Base-by-base conservation (phyloP, 2,329 filamentous ascomycete species). In the Nemania bipapillata region DNA sequence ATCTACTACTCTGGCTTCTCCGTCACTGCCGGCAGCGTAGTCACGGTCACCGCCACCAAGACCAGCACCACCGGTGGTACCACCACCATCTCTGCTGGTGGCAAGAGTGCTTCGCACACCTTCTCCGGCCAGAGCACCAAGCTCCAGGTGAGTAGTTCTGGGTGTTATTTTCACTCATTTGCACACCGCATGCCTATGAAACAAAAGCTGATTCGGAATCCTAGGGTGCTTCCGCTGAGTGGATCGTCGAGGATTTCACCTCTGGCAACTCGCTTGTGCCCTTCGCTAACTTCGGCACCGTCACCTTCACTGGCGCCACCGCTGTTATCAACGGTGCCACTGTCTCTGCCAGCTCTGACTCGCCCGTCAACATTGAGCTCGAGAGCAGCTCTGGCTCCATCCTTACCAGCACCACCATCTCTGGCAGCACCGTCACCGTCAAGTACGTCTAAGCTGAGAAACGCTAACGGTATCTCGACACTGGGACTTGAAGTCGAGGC, bases 221-320 rank as follows among this genome's bases (percentile, higher is more conserved):
- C 8, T 22, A 62, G 57, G 66, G 66, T 55, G 49, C 63, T 56
- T 66, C 63, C n/a, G 66, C 66, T 15, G 66, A 69, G 58, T 69
- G 66, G 66, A 69, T 69, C 26, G 66, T 69, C 15, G 66, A 69
- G 58, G 66, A 69, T 24, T 69, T 69, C 37, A 26, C 17, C 17
- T 62, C 57, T 20, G 63, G 63, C 15, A 59, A 24, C 54, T 65
- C 62, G 17, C 63, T 69, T n/a, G 66, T 69, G 22, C 66, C 66
- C 28, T 69, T 69, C 30, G 66, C 66, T 30, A 20, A 69, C 66
- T 69, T 69, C 5, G 66, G 66, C 35, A 66, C 63, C 28, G 66
- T 69, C 63, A 69, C 66, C 6, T 69, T 69, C 28, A 69, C 66
- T 11, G 57, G 58, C 24, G 52, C 66, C 22, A 66, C 57, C 22